Conservation (phyloP, 2,329 filamentous ascomycete species). For the Ceratocystis diversiconidia region DNA sequence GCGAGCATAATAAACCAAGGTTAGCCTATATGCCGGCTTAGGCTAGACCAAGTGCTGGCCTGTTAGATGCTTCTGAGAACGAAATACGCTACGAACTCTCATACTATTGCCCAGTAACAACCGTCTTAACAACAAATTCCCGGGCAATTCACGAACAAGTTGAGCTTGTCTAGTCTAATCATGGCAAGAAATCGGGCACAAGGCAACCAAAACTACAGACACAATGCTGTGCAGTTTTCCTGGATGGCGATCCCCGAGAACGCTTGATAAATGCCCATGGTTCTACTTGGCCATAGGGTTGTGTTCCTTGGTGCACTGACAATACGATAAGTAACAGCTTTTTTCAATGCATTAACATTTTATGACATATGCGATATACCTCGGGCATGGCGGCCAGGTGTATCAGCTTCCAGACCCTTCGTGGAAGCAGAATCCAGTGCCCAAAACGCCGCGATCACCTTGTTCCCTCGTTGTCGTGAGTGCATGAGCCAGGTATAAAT, state of each 20-base stretch:
- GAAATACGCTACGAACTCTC: not conserved
- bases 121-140: not conserved
- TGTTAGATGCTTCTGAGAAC: not conserved
- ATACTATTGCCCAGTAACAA: not conserved
- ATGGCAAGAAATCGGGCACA: not conserved
- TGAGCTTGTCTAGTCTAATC: not conserved
- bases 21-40: not conserved
- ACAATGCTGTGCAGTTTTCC: not conserved
- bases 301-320: not conserved
- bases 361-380: not conserved
- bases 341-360: not conserved
- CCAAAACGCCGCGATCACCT: too few species aligned
- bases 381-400: not conserved
- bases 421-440: too few species aligned
- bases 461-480: too few species aligned
- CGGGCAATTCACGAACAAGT: too few species aligned
- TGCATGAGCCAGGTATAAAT: too few species aligned
- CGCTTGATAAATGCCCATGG: not conserved
- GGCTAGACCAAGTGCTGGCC: not conserved
- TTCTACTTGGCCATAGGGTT: not conserved
- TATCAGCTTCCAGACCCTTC: not conserved
- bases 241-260: not conserved
- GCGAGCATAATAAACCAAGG: conserved; percentile 6
- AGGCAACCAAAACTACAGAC: not conserved
- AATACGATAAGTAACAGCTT: not conserved